phyloP scores from a whole-genome alignment of 148 eudicot genomes.

The Fallopia convolvulus region DNA sequence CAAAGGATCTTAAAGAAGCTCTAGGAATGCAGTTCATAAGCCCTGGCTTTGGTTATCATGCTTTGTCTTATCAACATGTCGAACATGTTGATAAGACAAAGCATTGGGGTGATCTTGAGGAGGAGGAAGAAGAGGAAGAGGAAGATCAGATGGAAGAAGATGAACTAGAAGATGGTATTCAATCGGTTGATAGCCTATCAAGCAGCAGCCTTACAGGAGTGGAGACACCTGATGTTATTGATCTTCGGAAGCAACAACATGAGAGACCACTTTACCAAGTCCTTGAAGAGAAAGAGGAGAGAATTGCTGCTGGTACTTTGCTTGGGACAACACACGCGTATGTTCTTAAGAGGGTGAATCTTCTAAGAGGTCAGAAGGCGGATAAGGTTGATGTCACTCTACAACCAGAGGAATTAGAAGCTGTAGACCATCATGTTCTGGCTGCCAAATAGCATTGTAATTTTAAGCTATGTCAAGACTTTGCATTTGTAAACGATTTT shows the following conservation, averaged over 20 bases:
- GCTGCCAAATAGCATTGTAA: conserved; percentile 35
- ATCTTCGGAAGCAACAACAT: conserved; percentile 96
- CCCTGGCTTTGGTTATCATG: no score
- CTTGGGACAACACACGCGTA: conserved; percentile 88
- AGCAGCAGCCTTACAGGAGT: conserved; percentile 99
- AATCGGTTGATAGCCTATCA: conserved; percentile 88
- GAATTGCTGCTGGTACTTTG: conserved; percentile 74
- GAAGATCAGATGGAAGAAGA: conserved; percentile 72
- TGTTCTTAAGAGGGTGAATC: conserved; percentile 88
- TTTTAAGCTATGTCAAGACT: no score
- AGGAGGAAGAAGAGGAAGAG: conserved; percentile 50
- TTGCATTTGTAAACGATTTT: no score
- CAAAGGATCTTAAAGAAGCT: conserved; percentile 92
- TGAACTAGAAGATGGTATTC: conserved; percentile 75
- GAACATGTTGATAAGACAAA: conserved; percentile 90
- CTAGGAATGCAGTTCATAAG: no score
- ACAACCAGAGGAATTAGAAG: conserved; percentile 77
- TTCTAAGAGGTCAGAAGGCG: conserved; percentile 83
- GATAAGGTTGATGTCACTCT: conserved; percentile 85
- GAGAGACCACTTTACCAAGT: conserved; percentile 92
- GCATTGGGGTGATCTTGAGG: conserved; percentile 98
- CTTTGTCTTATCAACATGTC: no score
- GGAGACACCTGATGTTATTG: conserved; percentile 99
- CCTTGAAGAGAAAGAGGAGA: conserved; percentile 91
- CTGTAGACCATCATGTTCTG: conserved; percentile 61